These are phyloP conservation scores for Agastache rugosa DNA, from an alignment of 257 asterid genomes.

Conservation along the genomic window DNA sequence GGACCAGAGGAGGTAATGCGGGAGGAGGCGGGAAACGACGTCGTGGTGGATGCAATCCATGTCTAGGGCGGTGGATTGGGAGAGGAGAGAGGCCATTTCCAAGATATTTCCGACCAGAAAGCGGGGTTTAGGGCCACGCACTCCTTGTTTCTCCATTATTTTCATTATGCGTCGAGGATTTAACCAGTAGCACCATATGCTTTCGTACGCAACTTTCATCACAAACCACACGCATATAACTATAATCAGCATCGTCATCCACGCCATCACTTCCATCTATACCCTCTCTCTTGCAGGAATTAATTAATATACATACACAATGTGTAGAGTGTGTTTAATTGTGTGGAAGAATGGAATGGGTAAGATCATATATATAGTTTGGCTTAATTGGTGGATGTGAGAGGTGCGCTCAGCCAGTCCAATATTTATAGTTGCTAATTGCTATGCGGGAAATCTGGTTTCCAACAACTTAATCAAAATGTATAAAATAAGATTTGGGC, in stretches of 20 bases:
- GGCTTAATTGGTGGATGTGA: not conserved
- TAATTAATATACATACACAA: too few species aligned
- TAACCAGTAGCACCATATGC: constrained; percentile 61
- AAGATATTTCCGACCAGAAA: constrained; percentile 76
- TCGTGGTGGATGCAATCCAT: constrained; percentile 72
- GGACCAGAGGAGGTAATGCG: constrained; percentile 84
- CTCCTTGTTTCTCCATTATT: constrained; percentile 84
- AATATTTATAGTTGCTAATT: constrained; percentile 42
- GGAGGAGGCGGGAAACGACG: constrained; percentile 81
- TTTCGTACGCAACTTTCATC: constrained; percentile 50
- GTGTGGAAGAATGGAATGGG: not conserved
- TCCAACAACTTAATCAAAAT: not conserved
- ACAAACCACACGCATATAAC: constrained; percentile 36
- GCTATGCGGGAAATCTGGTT: constrained; percentile 5
- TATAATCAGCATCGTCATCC: not conserved
- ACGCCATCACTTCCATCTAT: constrained; percentile 48
- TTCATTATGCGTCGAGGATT: constrained; percentile 82
- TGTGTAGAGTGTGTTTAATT: not conserved
- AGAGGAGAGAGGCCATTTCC: constrained; percentile 66
- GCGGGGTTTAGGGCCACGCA: constrained; percentile 85
- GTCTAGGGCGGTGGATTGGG: constrained; percentile 71
- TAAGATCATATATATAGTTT: not conserved
- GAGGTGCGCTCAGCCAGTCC: not conserved
- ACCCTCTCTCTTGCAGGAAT: not conserved
- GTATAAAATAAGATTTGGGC: not conserved